Evolutionary conservation across 306 rosid genomes (phyloP).

Genomic region (cucumber (Cucumis sativus)): DNA sequence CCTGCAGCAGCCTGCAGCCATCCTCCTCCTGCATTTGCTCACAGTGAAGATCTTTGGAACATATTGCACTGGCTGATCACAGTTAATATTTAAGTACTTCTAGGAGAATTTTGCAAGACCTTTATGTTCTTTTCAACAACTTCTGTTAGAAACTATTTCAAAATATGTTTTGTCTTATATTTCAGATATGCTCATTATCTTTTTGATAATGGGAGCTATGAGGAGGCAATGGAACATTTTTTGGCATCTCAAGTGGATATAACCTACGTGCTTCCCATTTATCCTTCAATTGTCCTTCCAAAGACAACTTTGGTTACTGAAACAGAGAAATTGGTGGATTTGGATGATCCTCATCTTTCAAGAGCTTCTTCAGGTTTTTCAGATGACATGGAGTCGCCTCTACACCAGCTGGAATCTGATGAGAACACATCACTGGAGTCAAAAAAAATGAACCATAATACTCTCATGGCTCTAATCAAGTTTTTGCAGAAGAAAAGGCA

Average conservation of each 20-base stretch:
- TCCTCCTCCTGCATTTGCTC: neutral
- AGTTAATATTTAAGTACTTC: neutral
- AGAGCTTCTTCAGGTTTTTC: slow-evolving; percentile 75
- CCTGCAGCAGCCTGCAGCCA: neutral
- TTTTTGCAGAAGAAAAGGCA: slow-evolving; percentile 79
- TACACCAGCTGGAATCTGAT: slow-evolving; percentile 43
- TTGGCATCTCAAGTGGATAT: slow-evolving; percentile 81
- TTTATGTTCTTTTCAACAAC: neutral
- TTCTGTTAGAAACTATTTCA: neutral
- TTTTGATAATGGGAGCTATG: slow-evolving; percentile 88
- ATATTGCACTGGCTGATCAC: neutral
- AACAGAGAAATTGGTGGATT: slow-evolving; percentile 56
- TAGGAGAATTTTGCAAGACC: neutral
- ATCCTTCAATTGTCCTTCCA: slow-evolving; percentile 75
- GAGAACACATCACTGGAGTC: slow-evolving; percentile 64
- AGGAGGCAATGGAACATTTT: slow-evolving; percentile 96
- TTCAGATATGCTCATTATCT: slow-evolving; percentile 91
- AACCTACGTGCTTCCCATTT: slow-evolving; percentile 79
- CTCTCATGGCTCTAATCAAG: slow-evolving; percentile 95
- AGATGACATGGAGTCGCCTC: slow-evolving; percentile 65
- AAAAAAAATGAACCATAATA: slow-evolving; percentile 80
- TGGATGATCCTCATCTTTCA: slow-evolving; percentile 53
- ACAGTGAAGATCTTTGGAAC: neutral
- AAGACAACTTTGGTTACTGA: slow-evolving; percentile 58
- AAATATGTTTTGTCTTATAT: slow-evolving; percentile 4